Conservation (phyloP, 2,329 filamentous ascomycete genomes). For the Aspergillus novofumigatus region DNA sequence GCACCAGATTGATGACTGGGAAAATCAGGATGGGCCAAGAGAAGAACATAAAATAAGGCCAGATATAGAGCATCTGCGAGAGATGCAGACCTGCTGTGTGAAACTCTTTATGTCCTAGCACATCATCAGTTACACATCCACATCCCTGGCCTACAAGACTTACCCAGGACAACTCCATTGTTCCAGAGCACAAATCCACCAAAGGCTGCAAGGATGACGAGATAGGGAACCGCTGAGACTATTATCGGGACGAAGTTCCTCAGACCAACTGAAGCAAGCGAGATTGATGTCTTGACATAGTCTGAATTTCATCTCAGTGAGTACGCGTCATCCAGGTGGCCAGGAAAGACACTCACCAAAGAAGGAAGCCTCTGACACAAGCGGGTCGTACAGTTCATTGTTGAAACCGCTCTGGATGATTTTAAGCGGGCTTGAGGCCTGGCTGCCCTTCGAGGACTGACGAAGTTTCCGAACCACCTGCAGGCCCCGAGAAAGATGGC, state of each 20-base stretch:
- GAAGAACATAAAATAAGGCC: constrained; percentile 86
- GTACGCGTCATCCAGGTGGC: constrained; percentile 10
- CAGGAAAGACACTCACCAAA: constrained; percentile 38
- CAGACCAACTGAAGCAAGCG: constrained; percentile 57
- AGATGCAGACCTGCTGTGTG: constrained; percentile 86
- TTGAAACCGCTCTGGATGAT: constrained; percentile 31
- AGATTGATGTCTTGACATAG: constrained; percentile 53
- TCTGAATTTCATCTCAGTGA: constrained; percentile 32
- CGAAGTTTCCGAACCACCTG: constrained; percentile 37
- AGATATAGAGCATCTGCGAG: constrained; percentile 92
- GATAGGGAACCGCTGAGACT: constrained; percentile 45
- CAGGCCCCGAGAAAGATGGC: constrained; percentile 48
- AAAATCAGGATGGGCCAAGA: constrained; percentile 72
- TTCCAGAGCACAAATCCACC: constrained; percentile 78
- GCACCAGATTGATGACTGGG: constrained; percentile 42
- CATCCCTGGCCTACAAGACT: constrained; percentile 14
- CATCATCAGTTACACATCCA: neutral
- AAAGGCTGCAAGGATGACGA: constrained; percentile 65
- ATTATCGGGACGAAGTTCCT: constrained; percentile 40
- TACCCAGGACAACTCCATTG: constrained; percentile 83
- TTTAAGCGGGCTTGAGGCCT: constrained; percentile 23
- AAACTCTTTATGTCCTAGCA: constrained; percentile 84
- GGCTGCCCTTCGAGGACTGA: constrained; percentile 22
- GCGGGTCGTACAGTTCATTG: constrained; percentile 48
- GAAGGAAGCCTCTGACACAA: constrained; percentile 45